These are phyloP conservation scores for Trypanosoma boissoni DNA, from an alignment of 208 protist species.

Conservation along the genomic window DNA sequence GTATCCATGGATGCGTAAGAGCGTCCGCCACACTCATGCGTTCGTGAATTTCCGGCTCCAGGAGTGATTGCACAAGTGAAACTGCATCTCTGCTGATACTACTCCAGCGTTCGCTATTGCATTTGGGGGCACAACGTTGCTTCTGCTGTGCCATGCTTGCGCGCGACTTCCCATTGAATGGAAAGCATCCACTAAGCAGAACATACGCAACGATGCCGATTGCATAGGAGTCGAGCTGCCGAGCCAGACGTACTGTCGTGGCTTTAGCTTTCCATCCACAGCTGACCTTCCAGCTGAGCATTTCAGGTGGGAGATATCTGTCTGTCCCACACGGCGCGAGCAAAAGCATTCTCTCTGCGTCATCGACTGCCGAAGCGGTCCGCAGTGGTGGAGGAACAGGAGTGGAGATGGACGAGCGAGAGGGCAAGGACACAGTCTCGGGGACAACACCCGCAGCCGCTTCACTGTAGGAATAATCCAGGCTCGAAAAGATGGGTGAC, in stretches of 20 bases:
- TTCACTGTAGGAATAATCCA: too few relatives aligned
- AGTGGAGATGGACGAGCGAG: too few relatives aligned
- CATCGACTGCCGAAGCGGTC: conserved; percentile 4
- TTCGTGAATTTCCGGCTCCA: conserved; percentile 55
- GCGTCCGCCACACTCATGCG: conserved; percentile 50
- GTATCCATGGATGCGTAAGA: conserved; percentile 66
- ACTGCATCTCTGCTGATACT: conserved; percentile 59
- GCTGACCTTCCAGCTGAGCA: conserved; percentile 61
- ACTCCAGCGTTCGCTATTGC: conserved; percentile 58
- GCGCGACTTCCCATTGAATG: conserved; percentile 66
- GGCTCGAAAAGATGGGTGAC: too few relatives aligned
- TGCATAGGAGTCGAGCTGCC: conserved; percentile 70
- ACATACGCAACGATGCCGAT: conserved; percentile 78
- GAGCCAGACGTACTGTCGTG: conserved; percentile 43
- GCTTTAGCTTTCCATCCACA: conserved; percentile 41
- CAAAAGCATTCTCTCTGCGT: conserved; percentile 24
- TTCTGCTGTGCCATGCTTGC: conserved; percentile 55
- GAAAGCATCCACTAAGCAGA: conserved; percentile 80
- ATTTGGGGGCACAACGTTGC: conserved; percentile 61
- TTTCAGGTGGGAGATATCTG: conserved; percentile 74
- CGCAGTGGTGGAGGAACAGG: not conserved
- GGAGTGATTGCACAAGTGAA: conserved; percentile 59
- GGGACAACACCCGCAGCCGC: too few relatives aligned
- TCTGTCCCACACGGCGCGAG: conserved; percentile 79
- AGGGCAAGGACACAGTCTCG: too few relatives aligned